Evolutionary conservation across 345 rosid genomes (phyloP), one percentile per base, ranked within the genome.

Genomic region (Noccaea caerulescens): DNA sequence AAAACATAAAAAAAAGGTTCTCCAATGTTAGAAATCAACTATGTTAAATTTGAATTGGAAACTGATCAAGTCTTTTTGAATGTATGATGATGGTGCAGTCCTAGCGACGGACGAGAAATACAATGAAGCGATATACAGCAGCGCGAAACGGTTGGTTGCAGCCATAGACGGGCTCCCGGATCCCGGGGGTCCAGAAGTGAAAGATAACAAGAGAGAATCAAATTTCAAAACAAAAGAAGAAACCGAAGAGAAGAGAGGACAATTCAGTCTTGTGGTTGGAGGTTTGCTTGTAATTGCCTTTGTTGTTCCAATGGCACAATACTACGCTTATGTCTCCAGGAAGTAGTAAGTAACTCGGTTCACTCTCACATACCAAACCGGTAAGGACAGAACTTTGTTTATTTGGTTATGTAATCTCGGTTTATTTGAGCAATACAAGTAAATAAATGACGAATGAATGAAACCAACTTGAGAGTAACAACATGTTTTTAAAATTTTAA

Each of bases 81-180:
- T 75, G 5, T 45, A 33, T 64, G 72, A 33, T 64, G 72, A 20
- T 42, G 18, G 68, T 82, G 79, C 89, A 93, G 99, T 94, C 30
- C 81, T 94, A 83, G 95, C 99, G 12, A 88, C 97, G 1, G 99
- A 94, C 5, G 99, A 94, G 42, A 91, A 89, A 83, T 94, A 91
- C 83, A 94, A 94, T 34, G 99, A 94, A 80, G 99, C 99, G 2
- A 57, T 85, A 60, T 82, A 79, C 45, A 88, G 84, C 81, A 89
- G 88, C 44, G 99, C 97, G 39, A 94, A 88, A 61, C 70, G 97
- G 72, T 80, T 94, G 72, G 96, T 85, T 25, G 93, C 97, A 13
- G 96, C 97, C 49, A 91, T 94, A 52, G 99, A 94, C 18, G 97
- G 97, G 16, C 89, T 88, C 16, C 99, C 99, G 1, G 99, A 94